These are phyloP conservation scores for Hyaloperonospora arabidopsidis DNA, from an alignment of 352 stramenopile species.

Conservation along the genomic window DNA sequence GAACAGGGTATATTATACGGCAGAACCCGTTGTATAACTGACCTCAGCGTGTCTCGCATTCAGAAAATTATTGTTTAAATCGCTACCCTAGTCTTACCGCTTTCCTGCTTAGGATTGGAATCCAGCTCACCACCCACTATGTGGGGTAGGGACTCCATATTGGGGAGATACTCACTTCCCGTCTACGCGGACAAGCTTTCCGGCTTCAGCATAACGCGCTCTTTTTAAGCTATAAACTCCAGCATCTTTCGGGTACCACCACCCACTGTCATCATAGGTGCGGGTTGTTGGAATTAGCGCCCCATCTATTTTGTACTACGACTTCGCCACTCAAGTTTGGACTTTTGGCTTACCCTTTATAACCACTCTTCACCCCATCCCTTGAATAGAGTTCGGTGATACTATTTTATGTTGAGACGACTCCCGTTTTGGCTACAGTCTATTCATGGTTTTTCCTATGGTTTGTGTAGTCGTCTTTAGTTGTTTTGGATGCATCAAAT, in stretches of 20 bases:
- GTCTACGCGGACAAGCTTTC: not conserved
- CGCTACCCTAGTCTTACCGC: no score
- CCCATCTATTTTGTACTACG: not conserved
- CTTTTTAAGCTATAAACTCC: not conserved
- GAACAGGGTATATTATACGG: no score
- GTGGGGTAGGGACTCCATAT: not conserved
- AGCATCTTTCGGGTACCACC: not conserved
- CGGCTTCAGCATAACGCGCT: constrained; percentile 1
- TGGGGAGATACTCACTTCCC: not conserved
- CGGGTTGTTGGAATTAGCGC: not conserved
- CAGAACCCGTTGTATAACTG: no score
- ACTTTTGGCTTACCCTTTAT: not conserved
- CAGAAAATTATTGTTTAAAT: no score
- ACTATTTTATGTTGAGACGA: not conserved
- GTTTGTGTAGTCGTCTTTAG: not conserved
- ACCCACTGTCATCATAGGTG: not conserved
- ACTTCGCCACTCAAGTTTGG: not conserved
- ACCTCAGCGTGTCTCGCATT: no score
- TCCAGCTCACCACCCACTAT: no score
- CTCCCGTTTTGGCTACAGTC: not conserved
- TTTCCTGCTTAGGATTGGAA: no score
- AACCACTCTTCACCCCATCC: not conserved
- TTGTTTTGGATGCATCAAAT: not conserved
- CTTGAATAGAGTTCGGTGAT: not conserved
- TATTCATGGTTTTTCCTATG: not conserved